phyloP scores from a whole-genome alignment of 129 eudicot genomes.

The Flaveria brownii region DNA sequence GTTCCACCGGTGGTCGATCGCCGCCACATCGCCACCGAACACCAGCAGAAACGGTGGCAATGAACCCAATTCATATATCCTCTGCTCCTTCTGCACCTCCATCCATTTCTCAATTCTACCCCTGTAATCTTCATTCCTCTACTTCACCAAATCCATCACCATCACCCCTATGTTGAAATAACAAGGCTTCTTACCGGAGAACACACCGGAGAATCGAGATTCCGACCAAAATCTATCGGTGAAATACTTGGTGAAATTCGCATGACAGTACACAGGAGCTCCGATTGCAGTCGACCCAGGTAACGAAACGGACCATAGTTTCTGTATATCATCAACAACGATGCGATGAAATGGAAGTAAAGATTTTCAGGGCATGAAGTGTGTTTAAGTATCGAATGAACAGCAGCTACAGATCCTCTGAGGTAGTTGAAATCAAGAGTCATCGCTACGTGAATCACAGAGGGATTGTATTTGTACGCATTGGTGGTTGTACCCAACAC shows the following conservation, averaged over 20 bases:
- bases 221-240: slow-evolving; percentile 58
- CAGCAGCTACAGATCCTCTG: slow-evolving; percentile 77
- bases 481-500: slow-evolving; percentile 3
- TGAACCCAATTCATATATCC: slow-evolving; percentile 80
- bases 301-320: slow-evolving; percentile 48
- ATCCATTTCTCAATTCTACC: slow-evolving; percentile 73
- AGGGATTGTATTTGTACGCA: not conserved
- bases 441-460: slow-evolving; percentile 53
- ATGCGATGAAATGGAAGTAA: slow-evolving; percentile 59
- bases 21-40: slow-evolving; percentile 71
- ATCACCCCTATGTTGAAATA: slow-evolving; percentile 83
- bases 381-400: slow-evolving; percentile 65
- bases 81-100: slow-evolving; percentile 59
- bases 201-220: slow-evolving; percentile 31
- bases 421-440: slow-evolving; percentile 32
- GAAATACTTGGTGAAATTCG: slow-evolving; percentile 60
- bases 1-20: slow-evolving; percentile 69
- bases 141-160: slow-evolving; percentile 70
- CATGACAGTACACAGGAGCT: slow-evolving; percentile 76
- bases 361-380: slow-evolving; percentile 69
- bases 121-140: slow-evolving; percentile 62
- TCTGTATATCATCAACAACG: slow-evolving; percentile 64
- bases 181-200: slow-evolving; percentile 56
- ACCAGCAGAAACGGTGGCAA: slow-evolving; percentile 77
- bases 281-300: slow-evolving; percentile 57